Evolutionary conservation across 306 rosid genomes (phyloP), one percentile per base, ranked within the genome.

Genomic region (Chamaecrista fasciculata): DNA sequence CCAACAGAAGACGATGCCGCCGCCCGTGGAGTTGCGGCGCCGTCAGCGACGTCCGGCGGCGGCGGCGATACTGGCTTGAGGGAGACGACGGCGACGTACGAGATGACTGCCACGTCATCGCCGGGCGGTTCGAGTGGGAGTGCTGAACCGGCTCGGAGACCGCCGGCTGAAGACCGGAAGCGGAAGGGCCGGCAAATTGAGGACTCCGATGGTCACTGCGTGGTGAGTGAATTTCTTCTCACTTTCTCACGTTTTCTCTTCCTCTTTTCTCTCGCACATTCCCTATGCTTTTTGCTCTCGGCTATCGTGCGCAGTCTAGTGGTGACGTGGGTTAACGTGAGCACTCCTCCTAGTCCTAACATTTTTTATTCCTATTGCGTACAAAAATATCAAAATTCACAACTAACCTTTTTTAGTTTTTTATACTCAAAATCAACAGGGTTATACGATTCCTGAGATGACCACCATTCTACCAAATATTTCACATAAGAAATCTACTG

Each of bases 121-220:
- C 82, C 90, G 10, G 89, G 83, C 0, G 83, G 75, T 39, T 86
- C 91, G 2, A 80, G 87, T 33, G 85, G 75, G 4, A 85, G 87
- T n/a, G 83, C 63, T 0, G 96, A 90, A 49, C 66, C 73, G 62
- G 53, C 49, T 50, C 66, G 16, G 66, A 81, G 59, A 74, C 66
- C 34, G 46, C 60, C 57, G 72, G 78, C 37, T 31, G 87, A 74
- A 53, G 85, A 84, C 19, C 84, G 91, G 80, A 89, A 89, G 80
- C 77, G 92, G 42, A 89, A 92, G 65, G 84, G 82, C 0, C 70
- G 78, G 37, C 92, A 79, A 52, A 25, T 39, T 2, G 91, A 83
- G 37, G 95, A 82, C 20, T 56, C 69, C 60, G 90, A 86, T 48
- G 74, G 74, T 78, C 87, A 60, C 23, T 81, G 87, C 89, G 86